Evolutionary conservation across 768 basidiomycete genomes (phyloP), one percentile per base, ranked within the genome.

Genomic region (Omphalotus guepiniiformis): DNA sequence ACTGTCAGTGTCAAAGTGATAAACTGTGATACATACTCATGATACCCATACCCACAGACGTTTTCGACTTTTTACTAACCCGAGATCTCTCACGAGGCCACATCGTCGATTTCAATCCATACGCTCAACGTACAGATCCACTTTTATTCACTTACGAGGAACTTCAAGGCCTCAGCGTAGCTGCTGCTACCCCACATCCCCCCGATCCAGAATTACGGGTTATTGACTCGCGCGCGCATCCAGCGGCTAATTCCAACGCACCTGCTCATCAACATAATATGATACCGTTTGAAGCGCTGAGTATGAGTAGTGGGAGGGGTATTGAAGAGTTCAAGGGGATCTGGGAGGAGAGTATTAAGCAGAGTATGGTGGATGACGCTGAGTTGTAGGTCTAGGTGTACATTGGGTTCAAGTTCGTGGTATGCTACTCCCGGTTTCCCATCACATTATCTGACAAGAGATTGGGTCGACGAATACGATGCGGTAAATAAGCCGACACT

Each of bases 101-200:
- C 64, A 72, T 98, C 55, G 62, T 98, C 58, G 95, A 97, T 62
- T 92, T 97, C 66, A 93, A 93, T 54, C 91, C 93, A 0, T 96
- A 86, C 58, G 78, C 84, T 9, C 78, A 82, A 3, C 82, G 79
- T 29, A 96, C 95, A n/a, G 93, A 97, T 56, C 63, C 92, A 0
- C 76, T 95, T 0, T 71, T 96, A 15, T 97, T 95, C 67, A 78
- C 77, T 1, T 97, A 91, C 59, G 76, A 84, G 38, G 86, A 92
- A 22, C 78, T 97, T 0, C 65, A 68, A 29, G 65, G 58, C 1
- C 58, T 83, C 6, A 11, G 38, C 11, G n/a, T 32, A 32, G 9
- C 30, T n/a, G 30, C 30, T 9, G 18, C 39, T 40, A 18, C 13
- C 37, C 12, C 11, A 46, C 42, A 39, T 37, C 16, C 45, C 13